Evolutionary conservation across 148 eudicot genomes (phyloP).

Genomic region (Arbutus unedo): DNA sequence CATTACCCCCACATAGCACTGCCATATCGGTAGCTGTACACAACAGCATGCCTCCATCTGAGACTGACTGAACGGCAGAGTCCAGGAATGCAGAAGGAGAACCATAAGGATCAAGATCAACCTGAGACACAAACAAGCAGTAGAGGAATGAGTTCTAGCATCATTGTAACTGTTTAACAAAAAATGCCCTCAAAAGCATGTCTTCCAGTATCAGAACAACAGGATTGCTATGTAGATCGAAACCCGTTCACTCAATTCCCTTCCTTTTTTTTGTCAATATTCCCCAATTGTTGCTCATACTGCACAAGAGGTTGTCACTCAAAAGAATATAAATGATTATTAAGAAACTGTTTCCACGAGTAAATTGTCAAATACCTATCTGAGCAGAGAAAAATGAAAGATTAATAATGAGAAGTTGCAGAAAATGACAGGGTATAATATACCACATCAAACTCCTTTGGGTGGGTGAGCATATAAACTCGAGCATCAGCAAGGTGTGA

Average conservation of each 20-base stretch:
- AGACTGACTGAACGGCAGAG: slow-evolving; percentile 90
- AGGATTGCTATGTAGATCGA: not conserved
- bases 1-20: slow-evolving; percentile 90
- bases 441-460: slow-evolving; percentile 98
- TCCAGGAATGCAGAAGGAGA: slow-evolving; percentile 95
- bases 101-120: slow-evolving; percentile 99
- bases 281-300: not conserved
- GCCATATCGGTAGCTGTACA: slow-evolving; percentile 99
- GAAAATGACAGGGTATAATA: not conserved
- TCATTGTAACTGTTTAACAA: not conserved
- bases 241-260: not conserved
- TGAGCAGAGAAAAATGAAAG: no score
- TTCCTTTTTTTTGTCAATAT: not conserved
- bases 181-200: not conserved
- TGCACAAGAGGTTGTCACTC: not conserved
- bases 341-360: not conserved
- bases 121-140: slow-evolving; percentile 42
- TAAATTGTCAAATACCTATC: not conserved
- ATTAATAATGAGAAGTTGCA: not conserved
- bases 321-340: not conserved
- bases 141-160: not conserved
- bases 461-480: slow-evolving; percentile 96
- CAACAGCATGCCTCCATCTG: slow-evolving; percentile 93
- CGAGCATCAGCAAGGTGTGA: slow-evolving; percentile 91
- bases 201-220: slow-evolving; percentile 7